Evolutionary conservation across 169 alveolate genomes (phyloP), one percentile per base, ranked within the genome.

Genomic region (Eimeria tenella): DNA sequence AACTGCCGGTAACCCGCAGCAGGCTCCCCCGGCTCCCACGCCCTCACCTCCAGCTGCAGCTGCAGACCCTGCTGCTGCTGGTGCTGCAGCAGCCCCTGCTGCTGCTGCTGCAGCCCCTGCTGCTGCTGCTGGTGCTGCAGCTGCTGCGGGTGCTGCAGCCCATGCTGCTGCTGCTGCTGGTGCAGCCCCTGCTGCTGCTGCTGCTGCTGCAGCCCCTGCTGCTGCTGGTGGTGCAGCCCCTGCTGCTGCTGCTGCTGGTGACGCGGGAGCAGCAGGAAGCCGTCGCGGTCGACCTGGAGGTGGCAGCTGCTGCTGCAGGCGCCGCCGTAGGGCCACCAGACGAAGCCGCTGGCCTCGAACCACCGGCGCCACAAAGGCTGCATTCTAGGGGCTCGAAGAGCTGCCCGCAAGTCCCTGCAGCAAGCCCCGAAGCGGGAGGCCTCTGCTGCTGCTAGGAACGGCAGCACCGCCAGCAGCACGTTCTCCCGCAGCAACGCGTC

Each of bases 291-390:
- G 7, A 84, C 52, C 70, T 62, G 50, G 50, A 23, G 49, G 79
- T 55, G 31, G 81, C 91, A 84, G 3, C 79, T 13, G 79, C 74
- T 60, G 49, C 91, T 79, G 91, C 91, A 84, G 13, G 70, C 91
- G 4, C 91, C 91, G 58, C 91, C 91, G 79, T 84, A 84, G 23
- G 91, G 91, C 91, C 91, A 84, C 79, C 79, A 84, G 52, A 84
- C 91, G 62, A 84, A 84, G 23, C 91, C 91, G 65, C 91, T 84
- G 25, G 79, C 53, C 60, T 84, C 79, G 15, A 84, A 84, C 91
- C 91, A 84, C 52, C 42, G 81, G 49, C 91, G 91, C 91, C 91
- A 84, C 21, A 84, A 79, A 11, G 91, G 91, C 91, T 84, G 79
- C 50, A 84, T 79, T 31, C 91, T 60, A 9, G 91, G 91, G 81